Evolutionary conservation across 1,284 basidiomycete genomes (phyloP), one percentile per base, ranked within the genome.

Genomic region (Pulveroboletus sp.): DNA sequence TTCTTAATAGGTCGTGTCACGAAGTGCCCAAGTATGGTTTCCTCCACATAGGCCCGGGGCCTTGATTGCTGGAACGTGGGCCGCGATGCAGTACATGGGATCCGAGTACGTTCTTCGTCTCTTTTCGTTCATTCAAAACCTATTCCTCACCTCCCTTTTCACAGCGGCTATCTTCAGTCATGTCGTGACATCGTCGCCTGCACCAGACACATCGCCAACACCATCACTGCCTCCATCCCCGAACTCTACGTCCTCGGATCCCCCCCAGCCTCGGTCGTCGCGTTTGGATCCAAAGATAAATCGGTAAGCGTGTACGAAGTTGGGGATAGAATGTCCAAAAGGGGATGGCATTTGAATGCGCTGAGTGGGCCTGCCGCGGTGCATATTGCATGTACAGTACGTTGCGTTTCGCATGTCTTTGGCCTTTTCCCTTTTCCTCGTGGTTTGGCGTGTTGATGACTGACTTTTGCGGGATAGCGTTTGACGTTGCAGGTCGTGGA

Each of bases 41-140:
- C 15, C 17, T 35, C 17, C 26, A 3, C 32, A 53, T 52, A 91
- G 95, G 45, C 93, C 95, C 1, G 96, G 96, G 11, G 87, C 93
- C 0, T 76, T 98, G 56, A 91, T 99, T 58, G 96, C 96, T 13
- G 96, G 93, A 44, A 89, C 94, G 17, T 99, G 95, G 95, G 94
- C 96, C 5, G 93, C 93, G 2, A 87, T 98, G 86, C 90, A 96
- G 67, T 86, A 91, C 70, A 87, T 97, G 76, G 96, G 96, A 32
- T 79, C 87, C 57, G 82, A 89, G 84, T 93, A 69, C 60, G 86
- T 65, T 29, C 21, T 15, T 32, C 66, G 47, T 16, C 45, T 9
- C 16, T 33, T 11, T 4, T 2, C 21, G 7, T 40, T 26, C 19
- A 43, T 16, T 44, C 46, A 47, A n/a, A 26, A 24, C 8, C n/a